These are phyloP conservation scores for Cytospora piceicola DNA, from an alignment of 2,329 filamentous ascomycete species.

Conservation along the genomic window DNA sequence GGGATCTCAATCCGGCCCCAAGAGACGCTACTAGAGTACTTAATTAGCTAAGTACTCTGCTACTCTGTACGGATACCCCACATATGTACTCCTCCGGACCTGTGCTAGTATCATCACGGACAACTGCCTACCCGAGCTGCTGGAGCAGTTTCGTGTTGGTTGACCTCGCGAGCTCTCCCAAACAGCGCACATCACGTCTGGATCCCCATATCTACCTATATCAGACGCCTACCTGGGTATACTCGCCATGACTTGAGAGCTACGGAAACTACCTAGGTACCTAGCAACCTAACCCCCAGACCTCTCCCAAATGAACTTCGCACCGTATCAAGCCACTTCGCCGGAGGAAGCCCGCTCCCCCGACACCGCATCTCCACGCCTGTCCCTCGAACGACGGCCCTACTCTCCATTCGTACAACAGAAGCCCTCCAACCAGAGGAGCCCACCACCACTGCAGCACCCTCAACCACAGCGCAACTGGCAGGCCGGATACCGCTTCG, in stretches of 20 bases:
- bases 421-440: constrained; percentile 44
- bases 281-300: constrained; percentile 32
- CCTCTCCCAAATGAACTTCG: constrained; percentile 75
- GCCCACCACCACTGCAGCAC: constrained; percentile 52
- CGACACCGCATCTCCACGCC: constrained; percentile 53
- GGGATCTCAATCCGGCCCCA: too few species aligned
- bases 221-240: background rate
- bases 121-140: background rate
- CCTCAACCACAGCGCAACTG: constrained; percentile 63
- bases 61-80: too few species aligned
- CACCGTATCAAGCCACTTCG: constrained; percentile 91
- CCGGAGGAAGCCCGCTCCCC: constrained; percentile 86
- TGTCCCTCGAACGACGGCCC: constrained; percentile 62
- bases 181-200: background rate
- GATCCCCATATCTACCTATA: too few species aligned
- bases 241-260: background rate
- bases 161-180: background rate
- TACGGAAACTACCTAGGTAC: constrained; percentile 4
- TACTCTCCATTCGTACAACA: constrained; percentile 54
- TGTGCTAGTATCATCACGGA: background rate
- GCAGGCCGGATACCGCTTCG: constrained; percentile 48
- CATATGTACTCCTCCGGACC: too few species aligned
- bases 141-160: background rate
- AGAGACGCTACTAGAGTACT: too few species aligned
- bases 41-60: too few species aligned